Percentiles rank a stretch among this genome's conserved stretches.
Evolutionary conservation across 192 early-diverging fungal genomes (phyloP).

Genomic region (Coemansia sp.): DNA sequence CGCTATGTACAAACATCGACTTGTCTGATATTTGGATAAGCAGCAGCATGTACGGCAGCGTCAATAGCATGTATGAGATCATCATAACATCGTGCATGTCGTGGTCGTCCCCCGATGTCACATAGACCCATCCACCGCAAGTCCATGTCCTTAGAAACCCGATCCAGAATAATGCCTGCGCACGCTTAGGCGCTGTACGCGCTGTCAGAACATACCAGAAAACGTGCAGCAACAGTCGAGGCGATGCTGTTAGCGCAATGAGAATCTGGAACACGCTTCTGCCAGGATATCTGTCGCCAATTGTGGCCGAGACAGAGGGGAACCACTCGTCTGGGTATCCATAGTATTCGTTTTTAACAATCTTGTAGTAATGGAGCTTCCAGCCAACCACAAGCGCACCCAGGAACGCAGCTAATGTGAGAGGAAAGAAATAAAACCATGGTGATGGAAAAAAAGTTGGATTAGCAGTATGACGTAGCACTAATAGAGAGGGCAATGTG

Average conservation of each 20-base stretch:
- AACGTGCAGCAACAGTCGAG: conserved; percentile 48
- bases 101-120: conserved; percentile 80
- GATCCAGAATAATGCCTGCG: conserved; percentile 49
- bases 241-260: conserved; percentile 68
- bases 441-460: background rate
- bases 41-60: conserved; percentile 71
- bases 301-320: conserved; percentile 77
- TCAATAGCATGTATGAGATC: conserved; percentile 74
- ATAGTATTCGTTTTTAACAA: conserved; percentile 73
- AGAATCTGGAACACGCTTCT: conserved; percentile 75
- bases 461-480: background rate
- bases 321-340: conserved; percentile 82
- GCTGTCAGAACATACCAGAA: conserved; percentile 52
- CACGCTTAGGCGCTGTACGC: conserved; percentile 30
- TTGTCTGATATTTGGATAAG: conserved; percentile 55
- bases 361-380: conserved; percentile 76
- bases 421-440: background rate
- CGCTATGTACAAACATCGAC: conserved; percentile 44
- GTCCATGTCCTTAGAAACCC: conserved; percentile 67
- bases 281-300: conserved; percentile 78
- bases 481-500: background rate
- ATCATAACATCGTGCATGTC: conserved; percentile 77
- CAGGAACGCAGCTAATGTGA: conserved; percentile 60
- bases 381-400: conserved; percentile 66
- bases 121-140: conserved; percentile 81